Percentiles rank a stretch among this genome's conserved stretches.
Evolutionary conservation across 306 rosid genomes (phyloP).

Genomic region (Erythrophleum fordii): DNA sequence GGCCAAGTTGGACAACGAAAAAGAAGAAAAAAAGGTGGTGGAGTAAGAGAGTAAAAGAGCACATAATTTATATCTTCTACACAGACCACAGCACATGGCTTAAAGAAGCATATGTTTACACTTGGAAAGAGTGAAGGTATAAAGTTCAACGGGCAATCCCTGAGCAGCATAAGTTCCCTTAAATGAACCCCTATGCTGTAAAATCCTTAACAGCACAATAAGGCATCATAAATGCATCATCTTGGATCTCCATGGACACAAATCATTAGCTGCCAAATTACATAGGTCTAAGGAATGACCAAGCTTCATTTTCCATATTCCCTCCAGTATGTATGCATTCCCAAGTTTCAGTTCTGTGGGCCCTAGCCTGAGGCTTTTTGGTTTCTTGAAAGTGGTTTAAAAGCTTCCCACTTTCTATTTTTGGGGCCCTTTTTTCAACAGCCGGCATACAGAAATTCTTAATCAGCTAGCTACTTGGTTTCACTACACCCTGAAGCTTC

Average conservation of each 20-base stretch:
- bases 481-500: constrained; percentile 92
- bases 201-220: constrained; percentile 25
- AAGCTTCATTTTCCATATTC: constrained; percentile 32
- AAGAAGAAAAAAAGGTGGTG: not conserved
- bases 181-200: constrained; percentile 34
- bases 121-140: constrained; percentile 27
- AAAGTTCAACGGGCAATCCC: constrained; percentile 14
- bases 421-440: not conserved
- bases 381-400: constrained; percentile 20
- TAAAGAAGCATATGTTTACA: constrained; percentile 22
- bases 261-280: constrained; percentile 38
- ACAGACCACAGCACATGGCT: constrained; percentile 6
- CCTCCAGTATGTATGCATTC: constrained; percentile 11
- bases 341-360: constrained; percentile 7
- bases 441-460: constrained; percentile 10
- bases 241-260: constrained; percentile 38
- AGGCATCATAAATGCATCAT: constrained; percentile 37
- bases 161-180: constrained; percentile 41
- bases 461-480: constrained; percentile 64
- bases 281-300: constrained; percentile 21
- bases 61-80: not conserved
- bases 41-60: not conserved
- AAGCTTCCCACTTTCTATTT: constrained; percentile 31
- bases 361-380: constrained; percentile 18
- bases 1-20: no score